These are phyloP conservation scores for Psilocybe mexicana DNA, from an alignment of 1,284 basidiomycete genomes.

Conservation along the genomic window DNA sequence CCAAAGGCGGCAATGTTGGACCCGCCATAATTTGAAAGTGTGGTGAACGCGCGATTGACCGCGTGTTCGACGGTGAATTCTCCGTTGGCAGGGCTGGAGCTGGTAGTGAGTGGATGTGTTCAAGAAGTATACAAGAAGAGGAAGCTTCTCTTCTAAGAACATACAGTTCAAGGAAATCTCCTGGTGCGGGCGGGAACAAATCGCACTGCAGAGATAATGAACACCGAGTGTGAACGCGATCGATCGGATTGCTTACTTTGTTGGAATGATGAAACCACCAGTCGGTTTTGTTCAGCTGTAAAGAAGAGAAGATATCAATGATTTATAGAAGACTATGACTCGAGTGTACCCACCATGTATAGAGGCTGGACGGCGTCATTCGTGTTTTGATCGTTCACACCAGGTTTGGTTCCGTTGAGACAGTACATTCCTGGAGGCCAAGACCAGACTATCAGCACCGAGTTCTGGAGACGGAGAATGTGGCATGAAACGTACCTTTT, in stretches of 20 bases:
- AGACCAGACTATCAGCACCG: background rate
- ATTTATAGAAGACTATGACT: background rate
- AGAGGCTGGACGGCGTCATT: constrained; percentile 31
- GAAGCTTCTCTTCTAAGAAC: background rate
- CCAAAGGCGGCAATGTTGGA: constrained; percentile 24
- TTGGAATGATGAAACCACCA: constrained; percentile 39
- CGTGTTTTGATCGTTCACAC: constrained; percentile 26
- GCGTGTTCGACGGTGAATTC: constrained; percentile 44
- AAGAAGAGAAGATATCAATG: background rate
- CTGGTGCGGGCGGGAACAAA: constrained; percentile 34
- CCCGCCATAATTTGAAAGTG: constrained; percentile 35
- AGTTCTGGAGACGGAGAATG: background rate
- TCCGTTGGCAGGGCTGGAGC: constrained; percentile 39
- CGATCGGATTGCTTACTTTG: constrained; percentile 17
- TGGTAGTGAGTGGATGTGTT: background rate
- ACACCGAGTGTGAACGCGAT: background rate
- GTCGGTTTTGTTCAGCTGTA: constrained; percentile 28
- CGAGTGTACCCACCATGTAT: constrained; percentile 21
- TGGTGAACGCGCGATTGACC: constrained; percentile 40
- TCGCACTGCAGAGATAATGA: constrained; percentile 28
- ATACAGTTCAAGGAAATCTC: constrained; percentile 36
- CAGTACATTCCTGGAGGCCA: constrained; percentile 28
- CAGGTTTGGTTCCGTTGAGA: constrained; percentile 25
- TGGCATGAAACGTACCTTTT: constrained; percentile 19
- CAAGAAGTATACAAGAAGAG: background rate